Conservation (phyloP, 495 filamentous ascomycete species). For the Staphylotrichum longicolle region DNA sequence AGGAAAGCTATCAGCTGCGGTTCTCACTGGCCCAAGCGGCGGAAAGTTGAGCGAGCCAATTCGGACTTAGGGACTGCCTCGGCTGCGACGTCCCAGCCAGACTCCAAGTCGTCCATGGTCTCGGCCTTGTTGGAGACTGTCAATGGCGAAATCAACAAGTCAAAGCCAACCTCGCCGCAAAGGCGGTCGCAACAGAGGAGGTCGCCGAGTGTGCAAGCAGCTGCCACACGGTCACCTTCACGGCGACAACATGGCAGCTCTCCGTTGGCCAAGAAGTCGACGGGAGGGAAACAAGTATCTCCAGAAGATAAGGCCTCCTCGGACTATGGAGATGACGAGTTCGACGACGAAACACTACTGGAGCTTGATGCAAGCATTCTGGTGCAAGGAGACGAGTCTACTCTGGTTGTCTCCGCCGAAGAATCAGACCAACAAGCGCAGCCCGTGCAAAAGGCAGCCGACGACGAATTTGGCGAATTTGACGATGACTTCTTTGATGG, state of each 20-base stretch:
- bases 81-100: constrained; percentile 26
- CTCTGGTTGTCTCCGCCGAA: constrained; percentile 37
- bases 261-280: constrained; percentile 15
- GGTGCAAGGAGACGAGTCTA: constrained; percentile 51
- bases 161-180: constrained; percentile 36
- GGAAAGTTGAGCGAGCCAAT: constrained; percentile 42
- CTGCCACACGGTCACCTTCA: background rate
- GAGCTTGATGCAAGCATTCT: constrained; percentile 51
- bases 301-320: constrained; percentile 35
- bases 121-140: constrained; percentile 46
- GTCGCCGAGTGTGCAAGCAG: background rate
- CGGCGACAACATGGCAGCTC: constrained; percentile 12
- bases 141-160: constrained; percentile 39
- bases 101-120: constrained; percentile 52
- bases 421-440: constrained; percentile 21
- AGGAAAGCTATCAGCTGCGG: constrained; percentile 74
- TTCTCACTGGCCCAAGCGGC: constrained; percentile 62
- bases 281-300: constrained; percentile 13
- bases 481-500: constrained; percentile 62
- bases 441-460: constrained; percentile 6
- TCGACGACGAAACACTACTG: constrained; percentile 51
- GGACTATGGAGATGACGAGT: constrained; percentile 50
- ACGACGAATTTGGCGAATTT: constrained; percentile 55
- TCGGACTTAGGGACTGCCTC: constrained; percentile 15
- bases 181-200: constrained; percentile 21